Conservation (phyloP, 306 rosid species). For the Dryas alaskensis region DNA sequence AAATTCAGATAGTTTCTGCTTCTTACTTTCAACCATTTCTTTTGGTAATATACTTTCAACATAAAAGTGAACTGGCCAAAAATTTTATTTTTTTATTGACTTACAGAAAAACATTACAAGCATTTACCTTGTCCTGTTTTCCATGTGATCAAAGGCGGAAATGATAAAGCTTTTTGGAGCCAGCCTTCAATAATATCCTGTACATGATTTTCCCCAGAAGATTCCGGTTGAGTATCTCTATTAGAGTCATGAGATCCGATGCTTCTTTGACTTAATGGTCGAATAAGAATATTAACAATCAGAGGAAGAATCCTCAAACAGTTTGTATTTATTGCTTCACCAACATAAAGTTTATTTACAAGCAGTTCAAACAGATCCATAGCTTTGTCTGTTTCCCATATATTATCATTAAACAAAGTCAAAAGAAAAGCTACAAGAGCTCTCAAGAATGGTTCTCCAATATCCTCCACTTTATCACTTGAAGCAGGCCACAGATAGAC, state of each 20-base stretch:
- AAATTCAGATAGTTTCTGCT: neutral
- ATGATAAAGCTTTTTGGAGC: conserved; percentile 62
- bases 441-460: conserved; percentile 91
- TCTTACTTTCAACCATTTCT: neutral
- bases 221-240: conserved; percentile 34
- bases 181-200: conserved; percentile 57
- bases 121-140: conserved; percentile 71
- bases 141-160: conserved; percentile 72
- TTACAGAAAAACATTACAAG: neutral
- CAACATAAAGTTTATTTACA: conserved; percentile 65
- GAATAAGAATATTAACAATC: conserved; percentile 57
- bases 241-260: conserved; percentile 35
- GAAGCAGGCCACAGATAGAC: conserved; percentile 58
- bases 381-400: conserved; percentile 69
- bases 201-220: conserved; percentile 38
- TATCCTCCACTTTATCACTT: conserved; percentile 50
- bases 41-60: neutral
- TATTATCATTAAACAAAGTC: conserved; percentile 61
- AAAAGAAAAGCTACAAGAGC: conserved; percentile 66
- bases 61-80: neutral
- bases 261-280: conserved; percentile 40
- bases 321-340: conserved; percentile 65
- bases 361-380: conserved; percentile 50
- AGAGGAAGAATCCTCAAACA: conserved; percentile 88
- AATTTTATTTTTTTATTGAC: neutral